Evolutionary conservation across 768 basidiomycete species (phyloP), one percentile per base, ranked within the genome.

Genomic region (Tricholomella constricta): DNA sequence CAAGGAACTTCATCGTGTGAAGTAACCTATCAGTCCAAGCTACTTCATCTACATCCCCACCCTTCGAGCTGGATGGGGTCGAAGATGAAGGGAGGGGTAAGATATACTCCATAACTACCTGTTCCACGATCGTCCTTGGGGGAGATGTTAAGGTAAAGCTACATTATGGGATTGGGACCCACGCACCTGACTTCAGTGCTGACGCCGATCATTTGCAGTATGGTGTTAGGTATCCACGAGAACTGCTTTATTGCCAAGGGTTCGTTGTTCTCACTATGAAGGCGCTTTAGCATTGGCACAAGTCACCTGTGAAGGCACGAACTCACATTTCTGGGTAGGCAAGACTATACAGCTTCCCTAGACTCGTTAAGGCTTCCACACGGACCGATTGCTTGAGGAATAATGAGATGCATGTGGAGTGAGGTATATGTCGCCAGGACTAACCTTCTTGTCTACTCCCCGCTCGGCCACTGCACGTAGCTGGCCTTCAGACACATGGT

Each of bases 301-400:
- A 17, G 31, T 10, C 17, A n/a, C 14, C n/a, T 27, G 44, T 35
- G 42, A 44, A 12, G 29, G 23, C 40, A 46, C 14, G 25, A n/a
- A 71, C 91, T 53, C 59, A 97, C 94, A 99, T 94, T 67, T 97
- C 94, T 0, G 88, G 82, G 68, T 86, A 94, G 0, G 94, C 94
- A 11, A 88, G 72, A 55, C 79, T 81, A 67, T 89, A 98, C 1
- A 98, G 71, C 58, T 82, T 87, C 4, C 87, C 91, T 1, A 96
- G 69, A 12, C 83, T 83, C 29, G 79, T 85, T 56, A 91, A 77
- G 0, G 97, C 92, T 69, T 95, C 91, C 0, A 73, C 60, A 14
- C 89, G 87, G 5, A 92, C 89, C 36, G 71, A 54, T 22, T 77
- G 73, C 81, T 88, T 27, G 50, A 14, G 45, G n/a, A 41, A n/a